phyloP scores from a whole-genome alignment of 495 filamentous ascomycete genomes.

The Neurospora sublineolata region DNA sequence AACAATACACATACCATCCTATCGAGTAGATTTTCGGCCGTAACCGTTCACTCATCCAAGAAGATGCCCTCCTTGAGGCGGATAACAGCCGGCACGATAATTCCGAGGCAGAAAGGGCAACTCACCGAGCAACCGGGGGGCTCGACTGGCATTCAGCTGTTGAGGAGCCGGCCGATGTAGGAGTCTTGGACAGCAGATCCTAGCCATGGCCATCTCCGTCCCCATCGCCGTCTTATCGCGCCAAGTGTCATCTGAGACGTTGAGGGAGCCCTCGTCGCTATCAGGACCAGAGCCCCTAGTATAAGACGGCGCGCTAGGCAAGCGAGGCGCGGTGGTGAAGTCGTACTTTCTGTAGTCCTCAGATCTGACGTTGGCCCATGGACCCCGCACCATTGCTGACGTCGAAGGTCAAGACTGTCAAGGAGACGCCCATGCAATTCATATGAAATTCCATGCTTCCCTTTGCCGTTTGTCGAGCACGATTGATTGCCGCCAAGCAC shows the following conservation, averaged over 20 bases:
- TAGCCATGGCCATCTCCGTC: neutral
- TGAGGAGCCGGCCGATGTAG: neutral
- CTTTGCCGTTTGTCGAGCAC: neutral
- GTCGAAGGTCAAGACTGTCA: neutral
- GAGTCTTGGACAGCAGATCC: neutral
- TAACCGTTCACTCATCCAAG: neutral
- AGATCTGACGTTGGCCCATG: neutral
- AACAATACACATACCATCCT: neutral
- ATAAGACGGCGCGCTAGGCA: neutral
- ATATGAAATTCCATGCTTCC: neutral
- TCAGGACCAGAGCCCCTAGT: neutral
- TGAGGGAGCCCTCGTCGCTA: neutral
- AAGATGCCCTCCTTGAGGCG: neutral
- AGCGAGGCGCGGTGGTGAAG: neutral
- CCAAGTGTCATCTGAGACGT: neutral
- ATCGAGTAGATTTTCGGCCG: neutral
- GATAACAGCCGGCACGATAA: neutral
- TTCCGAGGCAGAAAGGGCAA: neutral
- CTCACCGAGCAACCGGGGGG: neutral
- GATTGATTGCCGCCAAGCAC: neutral
- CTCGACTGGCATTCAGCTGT: neutral
- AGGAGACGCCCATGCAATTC: neutral
- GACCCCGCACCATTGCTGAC: neutral
- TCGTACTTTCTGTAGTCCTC: neutral
- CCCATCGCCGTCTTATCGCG: neutral